Base-by-base conservation (phyloP, 78 protist species). In the Polysphondylium violaceum region DNA sequence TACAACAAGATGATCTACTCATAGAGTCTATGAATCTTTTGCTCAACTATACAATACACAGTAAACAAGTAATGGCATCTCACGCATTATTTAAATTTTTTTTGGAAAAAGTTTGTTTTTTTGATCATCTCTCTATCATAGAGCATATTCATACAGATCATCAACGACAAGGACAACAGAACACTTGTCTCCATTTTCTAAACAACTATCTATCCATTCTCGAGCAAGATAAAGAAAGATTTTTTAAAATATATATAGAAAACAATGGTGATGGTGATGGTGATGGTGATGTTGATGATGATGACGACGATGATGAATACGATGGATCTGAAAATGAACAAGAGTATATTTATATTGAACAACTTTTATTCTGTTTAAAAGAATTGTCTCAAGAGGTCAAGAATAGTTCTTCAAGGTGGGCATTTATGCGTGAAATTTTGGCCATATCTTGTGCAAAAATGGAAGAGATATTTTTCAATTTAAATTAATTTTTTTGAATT, bases 1-100 rank as follows among this genome's bases (percentile, higher is more conserved):
- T 68, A 31, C 25, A 68, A 25, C 75, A 68, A 68, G 75, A 68
- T 41, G 75, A 68, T 41, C 25, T 68, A 23, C 50, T 43, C 0
- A 68, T 68, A 23, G 56, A 68, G 19, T 19, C 53, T 9, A 68
- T 68, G 56, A 40, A 16, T 41, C 35, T 25, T n/a, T 43, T 68
- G 41, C 35, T 68, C 36, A 47, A 14, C 53, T 47, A 47, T 47
- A 47, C 8, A 47, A 8, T 47, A 47, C 53, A 47, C n/a, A n/a
- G n/a, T n/a, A n/a, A n/a, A n/a, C n/a, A n/a, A n/a, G n/a, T n/a
- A n/a, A n/a, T n/a, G n/a, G n/a, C n/a, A n/a, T n/a, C n/a, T n/a
- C n/a, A n/a, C n/a, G n/a, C n/a, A n/a, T n/a, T n/a, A n/a, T n/a
- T n/a, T n/a, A n/a, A n/a, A n/a, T n/a, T n/a, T n/a, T n/a, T n/a